A percentile compares a stretch with the other conserved stretches of the same genome.
Conservation (phyloP, 306 rosid genomes). For the barrel medic (Medicago truncatula) region MtrunA17r5.0-ANR NC_053045.1:55942501-55943000, state of each 20-base stretch:
- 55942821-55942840: slow-evolving; percentile 14
- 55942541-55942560: slow-evolving; percentile 90
- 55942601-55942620: slow-evolving; percentile 86
- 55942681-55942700: slow-evolving; percentile 1
- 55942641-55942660: slow-evolving; percentile 93
- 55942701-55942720: not conserved
- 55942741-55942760: slow-evolving; percentile 32
- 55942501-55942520: slow-evolving; percentile 94
- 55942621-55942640: slow-evolving; percentile 75
- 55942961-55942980: slow-evolving; percentile 6
- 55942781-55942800: slow-evolving; percentile 12
- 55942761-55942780: slow-evolving; percentile 27
- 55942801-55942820: slow-evolving; percentile 12
- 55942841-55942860: slow-evolving; percentile 32
- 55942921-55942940: slow-evolving; percentile 13
- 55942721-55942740: slow-evolving; percentile 6
- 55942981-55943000: slow-evolving; percentile 26
- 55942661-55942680: slow-evolving; percentile 94
- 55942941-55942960: not conserved
- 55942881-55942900: not conserved
- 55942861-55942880: not conserved
- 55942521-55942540: slow-evolving; percentile 91
- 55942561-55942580: slow-evolving; percentile 89
- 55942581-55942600: slow-evolving; percentile 98
- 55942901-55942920: slow-evolving; percentile 4